These are phyloP conservation scores for Globisporangium perplexum DNA, from an alignment of 352 stramenopile genomes.

Conservation along the genomic window DNA sequence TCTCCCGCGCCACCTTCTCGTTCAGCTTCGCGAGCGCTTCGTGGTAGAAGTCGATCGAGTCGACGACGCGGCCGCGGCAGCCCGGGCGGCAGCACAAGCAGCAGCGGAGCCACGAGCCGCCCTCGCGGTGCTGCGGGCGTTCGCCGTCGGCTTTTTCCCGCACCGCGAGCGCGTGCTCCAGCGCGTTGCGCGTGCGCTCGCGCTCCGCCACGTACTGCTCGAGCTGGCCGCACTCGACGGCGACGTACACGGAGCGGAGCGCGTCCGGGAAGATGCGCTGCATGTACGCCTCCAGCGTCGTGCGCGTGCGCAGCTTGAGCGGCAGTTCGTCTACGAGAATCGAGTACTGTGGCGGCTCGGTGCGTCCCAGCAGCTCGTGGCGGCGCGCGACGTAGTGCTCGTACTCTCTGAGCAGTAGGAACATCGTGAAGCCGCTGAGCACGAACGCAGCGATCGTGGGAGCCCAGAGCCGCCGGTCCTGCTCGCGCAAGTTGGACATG, in stretches of 20 bases:
- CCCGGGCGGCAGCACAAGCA: conserved; percentile 29
- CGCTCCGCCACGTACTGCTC: conserved; percentile 49
- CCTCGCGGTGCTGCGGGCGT: conserved; percentile 43
- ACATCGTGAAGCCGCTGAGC: conserved; percentile 50
- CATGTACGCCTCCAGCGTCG: conserved; percentile 70
- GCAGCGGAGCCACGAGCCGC: conserved; percentile 33
- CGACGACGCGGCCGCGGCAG: conserved; percentile 27
- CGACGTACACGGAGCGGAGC: conserved; percentile 60
- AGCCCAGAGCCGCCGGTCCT: conserved; percentile 56
- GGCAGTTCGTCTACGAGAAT: conserved; percentile 71
- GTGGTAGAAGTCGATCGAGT: conserved; percentile 64
- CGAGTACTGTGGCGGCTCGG: conserved; percentile 63
- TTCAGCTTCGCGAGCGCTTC: conserved; percentile 52
- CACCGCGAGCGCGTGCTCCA: conserved; percentile 52
- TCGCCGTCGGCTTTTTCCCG: conserved; percentile 28
- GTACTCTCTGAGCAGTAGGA: conserved; percentile 57
- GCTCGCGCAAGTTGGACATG: conserved; percentile 65
- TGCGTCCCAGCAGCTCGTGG: conserved; percentile 47
- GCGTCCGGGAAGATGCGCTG: conserved; percentile 58
- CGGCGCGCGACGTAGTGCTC: conserved; percentile 49
- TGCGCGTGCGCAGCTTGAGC: conserved; percentile 41
- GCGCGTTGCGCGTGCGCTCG: conserved; percentile 28
- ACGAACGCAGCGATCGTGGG: conserved; percentile 46
- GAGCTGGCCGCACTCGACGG: conserved; percentile 56
- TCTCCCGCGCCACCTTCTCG: conserved; percentile 46